Evolutionary conservation across 2,329 filamentous ascomycete genomes (phyloP).

Genomic region (Arthrobotrys sphaeroides): DNA sequence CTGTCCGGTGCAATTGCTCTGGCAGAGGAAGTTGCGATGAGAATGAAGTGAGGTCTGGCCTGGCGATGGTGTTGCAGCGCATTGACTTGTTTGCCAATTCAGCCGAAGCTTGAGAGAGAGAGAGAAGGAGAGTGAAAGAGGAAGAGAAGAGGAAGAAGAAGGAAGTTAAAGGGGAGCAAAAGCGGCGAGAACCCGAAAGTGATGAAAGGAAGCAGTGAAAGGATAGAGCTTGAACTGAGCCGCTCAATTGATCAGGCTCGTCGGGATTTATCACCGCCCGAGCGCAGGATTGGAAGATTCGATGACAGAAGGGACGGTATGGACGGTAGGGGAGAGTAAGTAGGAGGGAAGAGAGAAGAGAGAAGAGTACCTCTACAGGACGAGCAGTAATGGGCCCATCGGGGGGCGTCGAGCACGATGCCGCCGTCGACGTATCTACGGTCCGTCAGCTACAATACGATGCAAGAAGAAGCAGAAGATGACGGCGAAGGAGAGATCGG

Average conservation of each 20-base stretch:
- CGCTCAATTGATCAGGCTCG: no score
- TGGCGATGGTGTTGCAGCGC: background rate
- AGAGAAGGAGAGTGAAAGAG: background rate
- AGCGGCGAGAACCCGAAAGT: background rate
- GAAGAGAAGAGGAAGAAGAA: background rate
- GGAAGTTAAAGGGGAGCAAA: background rate
- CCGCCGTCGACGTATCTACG: conserved; percentile 50
- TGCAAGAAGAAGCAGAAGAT: no score
- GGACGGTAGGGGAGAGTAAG: no score
- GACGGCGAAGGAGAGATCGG: no score
- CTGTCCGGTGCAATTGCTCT: background rate
- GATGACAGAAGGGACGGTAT: no score
- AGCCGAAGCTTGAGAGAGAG: background rate
- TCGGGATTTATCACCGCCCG: no score
- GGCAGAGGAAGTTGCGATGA: background rate
- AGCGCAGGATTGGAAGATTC: no score
- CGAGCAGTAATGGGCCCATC: conserved; percentile 53
- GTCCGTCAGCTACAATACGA: no score
- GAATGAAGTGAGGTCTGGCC: background rate
- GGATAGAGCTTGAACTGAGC: no score
- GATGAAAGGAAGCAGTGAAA: no score
- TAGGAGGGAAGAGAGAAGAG: background rate
- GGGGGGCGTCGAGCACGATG: conserved; percentile 44
- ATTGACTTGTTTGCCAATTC: background rate
- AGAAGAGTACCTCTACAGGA: conserved; percentile 39